Base-by-base conservation (phyloP, 148 eudicot species). In the Silene latifolia region DNA sequence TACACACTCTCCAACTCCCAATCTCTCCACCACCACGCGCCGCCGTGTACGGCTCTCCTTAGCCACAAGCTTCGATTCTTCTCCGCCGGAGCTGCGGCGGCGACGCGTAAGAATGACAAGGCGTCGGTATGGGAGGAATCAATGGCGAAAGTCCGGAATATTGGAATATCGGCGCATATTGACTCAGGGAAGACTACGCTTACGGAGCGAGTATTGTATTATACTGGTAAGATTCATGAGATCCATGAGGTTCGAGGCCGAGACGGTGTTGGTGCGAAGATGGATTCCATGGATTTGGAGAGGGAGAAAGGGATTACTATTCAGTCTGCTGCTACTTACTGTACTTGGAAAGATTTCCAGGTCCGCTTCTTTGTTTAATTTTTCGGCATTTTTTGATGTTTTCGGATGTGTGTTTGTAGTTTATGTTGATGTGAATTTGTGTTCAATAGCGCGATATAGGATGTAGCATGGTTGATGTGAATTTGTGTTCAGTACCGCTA, bases 221-320 rank as follows among this genome's bases (percentile, higher is more conserved):
- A 91, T 48, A 94, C 98, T 7, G 98, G 97, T 15, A 72, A 86
- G 81, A 94, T 94, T 64, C 98, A 91, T 65, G 97, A 94, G 86
- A 94, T 94, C 57, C 98, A 94, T 59, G 98, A 94, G 82, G 98
- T 94, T 15, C 79, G 98, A 63, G 98, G 98, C 29, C 83, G 86
- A 62, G 97, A 91, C 77, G 97, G 97, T 2, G 93, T 94, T 5
- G 98, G 98, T 2, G 97, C 98, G 15, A 94, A 91, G 84, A 94
- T 91, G 96, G 98, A 94, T 77, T 90, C 97, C 5, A 94, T 94
- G 98, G 97, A 94, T 82, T 89, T 94, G 83, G 98, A 94, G 82
- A 84, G 98, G 54, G 98, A 94, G 70, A 94, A 94, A 61, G 98
- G 98, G 83, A 94, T 94, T 46, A 94, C 97, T 13, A 94, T 94